Conservation (phyloP, 805 yeast genomes). For the Yamadazyma takamatsuzukensis region DNA sequence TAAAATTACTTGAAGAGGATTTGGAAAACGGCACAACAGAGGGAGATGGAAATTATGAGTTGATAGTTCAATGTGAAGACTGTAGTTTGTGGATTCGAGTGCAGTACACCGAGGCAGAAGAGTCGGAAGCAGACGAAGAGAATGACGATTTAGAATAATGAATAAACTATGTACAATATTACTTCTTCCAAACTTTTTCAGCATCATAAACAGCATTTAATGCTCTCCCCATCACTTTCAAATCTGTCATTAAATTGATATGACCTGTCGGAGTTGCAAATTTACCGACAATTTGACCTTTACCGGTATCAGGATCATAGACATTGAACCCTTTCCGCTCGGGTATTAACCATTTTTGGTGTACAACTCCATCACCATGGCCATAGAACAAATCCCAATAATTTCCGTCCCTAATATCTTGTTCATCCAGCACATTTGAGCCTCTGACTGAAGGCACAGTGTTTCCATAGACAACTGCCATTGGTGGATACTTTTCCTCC, state of each 20-base stretch:
- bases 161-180: not conserved
- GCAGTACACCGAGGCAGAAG: constrained; percentile 58
- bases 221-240: constrained; percentile 69
- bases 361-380: constrained; percentile 92
- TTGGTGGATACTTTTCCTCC: constrained; percentile 64
- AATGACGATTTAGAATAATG: too few species aligned
- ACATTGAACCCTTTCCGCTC: constrained; percentile 57
- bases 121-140: too few species aligned
- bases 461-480: constrained; percentile 79
- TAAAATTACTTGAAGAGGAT: constrained; percentile 57
- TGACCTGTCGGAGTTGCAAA: constrained; percentile 69
- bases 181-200: constrained; percentile 40
- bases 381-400: constrained; percentile 79
- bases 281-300: constrained; percentile 61
- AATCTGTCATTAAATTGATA: constrained; percentile 73
- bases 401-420: constrained; percentile 66
- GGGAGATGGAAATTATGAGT: constrained; percentile 51
- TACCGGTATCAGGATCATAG: constrained; percentile 25
- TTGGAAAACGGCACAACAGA: constrained; percentile 52
- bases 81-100: constrained; percentile 89
- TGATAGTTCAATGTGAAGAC: constrained; percentile 73
- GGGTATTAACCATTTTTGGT: constrained; percentile 80
- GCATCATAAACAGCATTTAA: constrained; percentile 58
- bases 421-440: constrained; percentile 56
- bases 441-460: constrained; percentile 84